phyloP scores from a whole-genome alignment of 768 basidiomycete species.

The Macrocybe gigantea region DNA sequence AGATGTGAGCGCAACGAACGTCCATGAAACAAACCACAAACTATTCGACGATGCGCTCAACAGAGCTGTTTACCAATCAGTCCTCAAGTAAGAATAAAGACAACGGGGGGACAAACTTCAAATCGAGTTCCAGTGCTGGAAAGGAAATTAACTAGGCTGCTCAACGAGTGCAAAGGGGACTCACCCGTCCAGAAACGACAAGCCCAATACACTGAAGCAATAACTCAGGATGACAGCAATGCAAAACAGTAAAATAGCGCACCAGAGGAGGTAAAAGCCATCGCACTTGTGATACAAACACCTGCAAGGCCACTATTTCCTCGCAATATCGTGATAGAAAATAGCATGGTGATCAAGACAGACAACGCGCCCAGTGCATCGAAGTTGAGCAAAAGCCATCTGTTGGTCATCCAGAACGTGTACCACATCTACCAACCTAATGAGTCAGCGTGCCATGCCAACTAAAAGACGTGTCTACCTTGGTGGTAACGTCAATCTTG shows the following conservation, averaged over 20 bases:
- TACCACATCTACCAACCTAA: conserved; percentile 63
- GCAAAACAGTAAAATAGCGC: background rate
- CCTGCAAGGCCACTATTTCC: conserved; percentile 59
- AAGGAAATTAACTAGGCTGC: conserved; percentile 19
- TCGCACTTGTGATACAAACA: conserved; percentile 69
- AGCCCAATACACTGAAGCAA: conserved; percentile 40
- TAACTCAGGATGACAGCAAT: background rate
- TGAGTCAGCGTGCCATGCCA: background rate
- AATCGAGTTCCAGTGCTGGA: conserved; percentile 63
- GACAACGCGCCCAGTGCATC: conserved; percentile 71
- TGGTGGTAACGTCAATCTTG: conserved; percentile 75
- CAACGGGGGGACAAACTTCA: conserved; percentile 49
- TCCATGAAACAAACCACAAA: conserved; percentile 15
- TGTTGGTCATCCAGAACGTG: conserved; percentile 84
- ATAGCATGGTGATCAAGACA: conserved; percentile 70
- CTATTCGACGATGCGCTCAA: conserved; percentile 90
- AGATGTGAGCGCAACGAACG: background rate
- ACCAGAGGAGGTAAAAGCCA: conserved; percentile 44
- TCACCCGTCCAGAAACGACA: conserved; percentile 45
- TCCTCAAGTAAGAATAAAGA: background rate
- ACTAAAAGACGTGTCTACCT: conserved; percentile 32
- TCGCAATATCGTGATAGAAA: conserved; percentile 58
- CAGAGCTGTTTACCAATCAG: conserved; percentile 45
- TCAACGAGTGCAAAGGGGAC: background rate
- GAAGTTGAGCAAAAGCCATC: conserved; percentile 82